These are phyloP conservation scores for Pisolithus albus DNA, from an alignment of 768 basidiomycete genomes.

Conservation along the genomic window DNA sequence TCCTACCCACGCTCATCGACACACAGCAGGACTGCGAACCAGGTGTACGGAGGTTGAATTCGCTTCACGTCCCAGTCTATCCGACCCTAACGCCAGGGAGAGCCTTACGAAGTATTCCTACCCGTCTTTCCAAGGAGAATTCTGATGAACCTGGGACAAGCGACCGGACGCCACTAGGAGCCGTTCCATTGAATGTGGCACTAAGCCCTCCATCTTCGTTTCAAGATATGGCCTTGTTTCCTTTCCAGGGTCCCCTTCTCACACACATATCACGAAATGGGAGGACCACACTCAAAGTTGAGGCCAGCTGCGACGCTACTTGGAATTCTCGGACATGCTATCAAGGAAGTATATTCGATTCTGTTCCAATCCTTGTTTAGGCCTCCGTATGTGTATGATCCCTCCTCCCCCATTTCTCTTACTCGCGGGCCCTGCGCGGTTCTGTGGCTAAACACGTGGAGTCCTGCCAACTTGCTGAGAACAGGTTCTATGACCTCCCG, in stretches of 20 bases:
- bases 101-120: no score
- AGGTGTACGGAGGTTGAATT: no score
- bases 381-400: not conserved
- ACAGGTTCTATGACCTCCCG: not conserved
- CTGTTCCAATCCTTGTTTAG: no score
- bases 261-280: not conserved
- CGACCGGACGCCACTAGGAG: no score
- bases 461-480: not conserved
- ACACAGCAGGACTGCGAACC: no score
- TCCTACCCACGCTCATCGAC: not conserved
- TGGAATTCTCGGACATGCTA: conserved; percentile 2
- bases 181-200: no score
- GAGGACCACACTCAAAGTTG: not conserved
- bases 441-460: not conserved
- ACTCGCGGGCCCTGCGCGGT: not conserved
- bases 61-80: not conserved
- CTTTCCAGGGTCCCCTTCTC: not conserved
- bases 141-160: no score
- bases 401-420: conserved; percentile 1
- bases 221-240: not conserved
- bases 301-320: not conserved
- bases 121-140: no score
- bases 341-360: not conserved
- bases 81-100: not conserved
- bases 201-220: not conserved